These are phyloP conservation scores for Vitis hybrid DNA, from an alignment of 177 flowering plant species.

Conservation along the genomic window DNA sequence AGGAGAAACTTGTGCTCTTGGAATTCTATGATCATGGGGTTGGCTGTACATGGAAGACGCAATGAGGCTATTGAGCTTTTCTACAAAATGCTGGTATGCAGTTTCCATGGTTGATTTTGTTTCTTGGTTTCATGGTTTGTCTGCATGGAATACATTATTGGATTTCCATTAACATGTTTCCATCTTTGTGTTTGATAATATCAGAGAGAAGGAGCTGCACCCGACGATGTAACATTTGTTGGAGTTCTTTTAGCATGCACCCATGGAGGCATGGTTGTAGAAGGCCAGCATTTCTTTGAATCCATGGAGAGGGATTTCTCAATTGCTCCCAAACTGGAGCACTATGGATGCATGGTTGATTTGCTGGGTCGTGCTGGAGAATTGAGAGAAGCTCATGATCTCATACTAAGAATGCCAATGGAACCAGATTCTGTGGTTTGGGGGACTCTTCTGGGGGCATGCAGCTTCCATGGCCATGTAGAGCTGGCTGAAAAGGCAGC, in stretches of 20 bases:
- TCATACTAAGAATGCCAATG: conserved; percentile 70
- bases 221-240: conserved; percentile 84
- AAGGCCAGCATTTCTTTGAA: conserved; percentile 53
- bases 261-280: conserved; percentile 67
- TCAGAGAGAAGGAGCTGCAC: conserved; percentile 49
- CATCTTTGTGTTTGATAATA: not conserved
- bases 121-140: not conserved
- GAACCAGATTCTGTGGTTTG: conserved; percentile 78
- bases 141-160: not conserved
- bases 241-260: conserved; percentile 80
- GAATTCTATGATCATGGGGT: conserved; percentile 89
- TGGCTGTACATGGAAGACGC: conserved; percentile 78
- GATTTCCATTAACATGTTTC: not conserved
- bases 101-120: conserved; percentile 1
- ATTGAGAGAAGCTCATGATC: conserved; percentile 57
- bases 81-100: conserved; percentile 59
- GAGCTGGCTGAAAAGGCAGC: conserved; percentile 77
- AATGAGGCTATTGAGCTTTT: conserved; percentile 60
- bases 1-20: conserved; percentile 67
- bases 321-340: conserved; percentile 68
- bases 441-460: conserved; percentile 85
- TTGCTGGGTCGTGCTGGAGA: conserved; percentile 81
- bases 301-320: conserved; percentile 46
- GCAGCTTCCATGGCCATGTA: conserved; percentile 69
- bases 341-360: conserved; percentile 90